A percentile compares a stretch with the other conserved stretches of the same genome.
These are phyloP conservation scores for Antitrichia curtipendula DNA, from an alignment of 225 moss, liverwort and hornwort genomes.

Conservation along the genomic window DNA sequence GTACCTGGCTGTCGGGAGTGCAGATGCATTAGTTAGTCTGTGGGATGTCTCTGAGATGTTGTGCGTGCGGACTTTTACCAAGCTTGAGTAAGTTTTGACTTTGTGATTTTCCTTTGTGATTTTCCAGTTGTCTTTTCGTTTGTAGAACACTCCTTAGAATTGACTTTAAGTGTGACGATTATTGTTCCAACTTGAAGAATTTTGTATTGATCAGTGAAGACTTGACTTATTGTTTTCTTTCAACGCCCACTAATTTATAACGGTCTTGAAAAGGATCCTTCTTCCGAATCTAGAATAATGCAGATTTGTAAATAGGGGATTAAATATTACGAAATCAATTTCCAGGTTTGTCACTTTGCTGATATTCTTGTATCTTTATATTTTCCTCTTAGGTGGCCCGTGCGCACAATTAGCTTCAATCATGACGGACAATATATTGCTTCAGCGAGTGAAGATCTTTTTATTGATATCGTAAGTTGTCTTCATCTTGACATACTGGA, in stretches of 20 bases:
- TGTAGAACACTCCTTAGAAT: background rate
- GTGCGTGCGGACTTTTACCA: conserved; percentile 94
- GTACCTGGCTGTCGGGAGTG: conserved; percentile 96
- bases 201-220: background rate
- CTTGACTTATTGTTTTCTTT: background rate
- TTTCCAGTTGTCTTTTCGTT: background rate
- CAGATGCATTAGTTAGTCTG: conserved; percentile 95
- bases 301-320: background rate
- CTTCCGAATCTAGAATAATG: background rate
- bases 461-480: conserved; percentile 88
- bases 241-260: background rate
- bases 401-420: conserved; percentile 97
- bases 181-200: background rate
- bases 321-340: background rate
- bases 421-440: conserved; percentile 93
- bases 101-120: background rate
- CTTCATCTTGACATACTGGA: background rate
- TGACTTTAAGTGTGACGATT: background rate
- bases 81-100: conserved; percentile 66
- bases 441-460: conserved; percentile 99
- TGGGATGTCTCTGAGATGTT: conserved; percentile 99
- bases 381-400: conserved; percentile 74
- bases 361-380: background rate
- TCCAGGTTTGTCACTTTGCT: background rate
- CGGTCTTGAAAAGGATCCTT: background rate